phyloP scores from a whole-genome alignment of 768 basidiomycete genomes.

The Xerocomus potaroensis region DNA sequence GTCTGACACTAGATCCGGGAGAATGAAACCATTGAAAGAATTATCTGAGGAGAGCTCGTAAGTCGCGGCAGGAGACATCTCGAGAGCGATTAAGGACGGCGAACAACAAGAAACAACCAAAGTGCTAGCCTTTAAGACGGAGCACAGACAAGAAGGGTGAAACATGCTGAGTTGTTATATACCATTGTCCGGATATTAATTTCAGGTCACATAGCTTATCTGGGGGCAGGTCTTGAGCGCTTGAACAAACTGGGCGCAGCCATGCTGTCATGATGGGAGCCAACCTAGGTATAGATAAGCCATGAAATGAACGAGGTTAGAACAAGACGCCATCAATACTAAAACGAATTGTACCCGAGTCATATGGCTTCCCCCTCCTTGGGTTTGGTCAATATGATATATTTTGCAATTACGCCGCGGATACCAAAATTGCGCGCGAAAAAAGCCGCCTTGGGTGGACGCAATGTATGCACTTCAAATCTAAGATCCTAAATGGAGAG shows the following conservation, averaged over 20 bases:
- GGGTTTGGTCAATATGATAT: no score
- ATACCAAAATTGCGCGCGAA: background rate
- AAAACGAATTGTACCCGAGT: background rate
- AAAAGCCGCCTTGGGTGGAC: no score
- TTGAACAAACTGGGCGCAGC: background rate
- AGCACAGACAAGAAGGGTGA: constrained; percentile 17
- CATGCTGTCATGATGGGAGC: constrained; percentile 7
- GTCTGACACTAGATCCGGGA: constrained; percentile 40
- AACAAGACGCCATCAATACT: background rate
- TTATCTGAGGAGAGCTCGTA: constrained; percentile 9
- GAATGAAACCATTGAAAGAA: constrained; percentile 26
- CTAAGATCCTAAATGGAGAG: background rate
- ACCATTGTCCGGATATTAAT: constrained; percentile 13
- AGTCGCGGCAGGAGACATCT: constrained; percentile 27
- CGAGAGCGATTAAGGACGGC: background rate
- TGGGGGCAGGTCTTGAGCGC: constrained; percentile 2
- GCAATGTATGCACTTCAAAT: constrained; percentile 1
- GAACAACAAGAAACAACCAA: background rate
- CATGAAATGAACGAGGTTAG: background rate
- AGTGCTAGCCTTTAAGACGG: constrained; percentile 13
- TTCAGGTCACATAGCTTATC: background rate
- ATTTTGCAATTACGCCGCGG: constrained; percentile 1
- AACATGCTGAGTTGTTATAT: constrained; percentile 25
- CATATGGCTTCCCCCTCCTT: background rate
- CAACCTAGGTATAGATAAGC: background rate